Conservation (phyloP, 2,329 filamentous ascomycete genomes). For the Periconia sp. region DNA sequence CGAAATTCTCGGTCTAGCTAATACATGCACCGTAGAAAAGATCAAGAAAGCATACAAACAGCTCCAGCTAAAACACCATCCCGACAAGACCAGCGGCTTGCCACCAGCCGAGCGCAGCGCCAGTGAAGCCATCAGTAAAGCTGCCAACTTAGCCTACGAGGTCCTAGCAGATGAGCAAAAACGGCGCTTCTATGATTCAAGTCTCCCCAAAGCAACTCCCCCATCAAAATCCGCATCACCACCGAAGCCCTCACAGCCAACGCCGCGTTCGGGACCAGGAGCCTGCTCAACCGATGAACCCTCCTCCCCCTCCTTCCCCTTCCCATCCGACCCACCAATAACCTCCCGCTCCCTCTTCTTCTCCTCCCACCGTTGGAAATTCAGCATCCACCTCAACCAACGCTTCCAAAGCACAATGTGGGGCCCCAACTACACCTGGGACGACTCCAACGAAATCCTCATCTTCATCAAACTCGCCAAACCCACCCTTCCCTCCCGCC, state of each 20-base stretch:
- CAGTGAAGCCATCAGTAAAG: constrained; percentile 3
- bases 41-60: background rate
- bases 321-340: background rate
- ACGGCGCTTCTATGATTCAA: background rate
- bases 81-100: background rate
- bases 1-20: background rate
- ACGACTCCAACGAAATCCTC: background rate
- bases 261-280: too few relatives aligned
- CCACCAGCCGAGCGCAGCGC: background rate
- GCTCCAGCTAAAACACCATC: constrained; percentile 1
- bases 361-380: background rate
- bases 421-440: background rate
- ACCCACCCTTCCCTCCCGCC: background rate
- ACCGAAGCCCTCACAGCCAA: background rate
- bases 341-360: background rate
- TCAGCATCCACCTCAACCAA: background rate
- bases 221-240: background rate
- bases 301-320: too few relatives aligned
- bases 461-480: background rate
- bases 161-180: background rate
- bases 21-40: constrained; percentile 7
- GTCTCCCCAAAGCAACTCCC: background rate
- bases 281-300: too few relatives aligned
- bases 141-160: constrained; percentile 2
- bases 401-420: background rate